These are phyloP conservation scores for Phellinidium pouzarii DNA, from an alignment of 1,284 basidiomycete genomes.

Conservation along the genomic window DNA sequence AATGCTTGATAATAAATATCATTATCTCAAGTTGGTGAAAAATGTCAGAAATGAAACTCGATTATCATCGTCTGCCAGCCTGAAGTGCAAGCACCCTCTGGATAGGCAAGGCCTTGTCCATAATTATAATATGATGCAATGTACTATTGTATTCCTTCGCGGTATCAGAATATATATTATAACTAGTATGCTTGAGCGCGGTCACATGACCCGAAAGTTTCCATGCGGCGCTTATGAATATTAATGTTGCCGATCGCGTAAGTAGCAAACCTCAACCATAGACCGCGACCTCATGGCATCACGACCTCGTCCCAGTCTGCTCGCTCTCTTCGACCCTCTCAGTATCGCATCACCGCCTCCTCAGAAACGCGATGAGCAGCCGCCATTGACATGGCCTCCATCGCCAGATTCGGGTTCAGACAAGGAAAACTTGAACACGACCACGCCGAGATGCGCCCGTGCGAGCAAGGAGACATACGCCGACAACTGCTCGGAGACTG, in stretches of 20 bases:
- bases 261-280: not conserved
- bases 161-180: too few relatives aligned
- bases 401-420: slow-evolving; percentile 15
- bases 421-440: slow-evolving; percentile 16
- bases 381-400: not conserved
- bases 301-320: slow-evolving; percentile 17
- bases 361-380: not conserved
- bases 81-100: too few relatives aligned
- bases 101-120: too few relatives aligned
- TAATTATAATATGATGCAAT: too few relatives aligned
- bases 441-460: slow-evolving; percentile 9
- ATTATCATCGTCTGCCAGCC: too few relatives aligned
- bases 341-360: slow-evolving; percentile 1
- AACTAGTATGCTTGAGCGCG: too few relatives aligned
- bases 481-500: slow-evolving; percentile 1
- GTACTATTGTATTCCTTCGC: too few relatives aligned
- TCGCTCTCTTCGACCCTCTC: slow-evolving; percentile 19
- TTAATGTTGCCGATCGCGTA: not conserved
- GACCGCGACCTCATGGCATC: slow-evolving; percentile 6
- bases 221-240: too few relatives aligned
- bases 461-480: not conserved
- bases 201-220: not conserved
- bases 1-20: too few relatives aligned
- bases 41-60: too few relatives aligned
- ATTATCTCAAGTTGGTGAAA: too few relatives aligned